A percentile compares a stretch with the other conserved stretches of the same genome.
Evolutionary conservation across 768 basidiomycete species (phyloP).

Genomic region (Rhizopogon vesiculosus): DNA sequence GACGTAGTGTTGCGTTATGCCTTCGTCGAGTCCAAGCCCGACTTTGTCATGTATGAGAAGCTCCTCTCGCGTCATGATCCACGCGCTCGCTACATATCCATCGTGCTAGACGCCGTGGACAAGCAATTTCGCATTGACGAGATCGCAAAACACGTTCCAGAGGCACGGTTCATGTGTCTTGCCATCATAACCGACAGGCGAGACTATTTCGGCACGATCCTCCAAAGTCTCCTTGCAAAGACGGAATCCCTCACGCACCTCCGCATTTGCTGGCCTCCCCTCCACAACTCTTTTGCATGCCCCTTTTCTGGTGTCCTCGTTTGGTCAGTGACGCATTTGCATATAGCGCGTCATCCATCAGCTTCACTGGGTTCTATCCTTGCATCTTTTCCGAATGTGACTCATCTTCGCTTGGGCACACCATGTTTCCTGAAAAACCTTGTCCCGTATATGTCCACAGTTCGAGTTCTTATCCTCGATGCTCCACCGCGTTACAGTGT

Average conservation of each 20-base stretch:
- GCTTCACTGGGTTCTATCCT: conserved; percentile 4
- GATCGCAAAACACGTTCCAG: not conserved
- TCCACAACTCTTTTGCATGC: not conserved
- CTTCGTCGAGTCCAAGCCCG: not conserved
- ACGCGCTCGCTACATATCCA: not conserved
- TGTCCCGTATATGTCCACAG: not conserved
- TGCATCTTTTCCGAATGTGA: conserved; percentile 3
- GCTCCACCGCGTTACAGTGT: conserved; percentile 1
- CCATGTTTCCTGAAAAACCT: conserved; percentile 6
- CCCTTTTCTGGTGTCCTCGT: not conserved
- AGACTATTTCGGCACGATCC: not conserved
- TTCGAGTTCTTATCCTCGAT: conserved; percentile 4
- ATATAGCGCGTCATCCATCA: conserved; percentile 2
- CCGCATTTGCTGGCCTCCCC: conserved; percentile 3
- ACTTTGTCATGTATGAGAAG: not conserved
- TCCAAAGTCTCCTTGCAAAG: conserved; percentile 1
- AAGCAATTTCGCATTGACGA: not conserved
- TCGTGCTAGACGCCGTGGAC: not conserved
- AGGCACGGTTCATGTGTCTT: not conserved
- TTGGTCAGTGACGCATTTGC: conserved; percentile 1
- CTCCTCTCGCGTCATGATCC: not conserved
- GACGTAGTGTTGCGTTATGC: conserved; percentile 2
- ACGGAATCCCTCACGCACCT: conserved; percentile 1
- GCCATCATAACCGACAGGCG: not conserved
- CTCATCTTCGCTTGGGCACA: conserved; percentile 2